phyloP scores from a whole-genome alignment of 345 rosid genomes.

The Trapa incisa region DNA sequence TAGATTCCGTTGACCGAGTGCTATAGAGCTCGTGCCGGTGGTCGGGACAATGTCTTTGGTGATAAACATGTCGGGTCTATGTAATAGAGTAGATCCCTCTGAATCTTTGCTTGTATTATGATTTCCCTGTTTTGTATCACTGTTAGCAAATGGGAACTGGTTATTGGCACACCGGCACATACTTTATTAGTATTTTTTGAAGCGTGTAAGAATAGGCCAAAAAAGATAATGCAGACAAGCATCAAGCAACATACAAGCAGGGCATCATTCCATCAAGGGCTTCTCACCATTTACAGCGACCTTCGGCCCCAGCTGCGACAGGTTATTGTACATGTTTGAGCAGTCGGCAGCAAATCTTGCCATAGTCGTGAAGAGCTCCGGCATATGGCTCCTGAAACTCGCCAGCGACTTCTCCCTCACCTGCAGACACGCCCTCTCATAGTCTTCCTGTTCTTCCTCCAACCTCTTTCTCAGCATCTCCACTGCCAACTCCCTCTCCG shows the following conservation, averaged over 20 bases:
- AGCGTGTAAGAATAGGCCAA: too few species aligned
- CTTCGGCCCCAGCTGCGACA: slow-evolving; percentile 10
- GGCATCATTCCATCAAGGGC: background rate
- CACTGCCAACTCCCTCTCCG: slow-evolving; percentile 38
- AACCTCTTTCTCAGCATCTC: slow-evolving; percentile 35
- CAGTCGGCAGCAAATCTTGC: slow-evolving; percentile 33
- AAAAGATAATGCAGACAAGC: too few species aligned
- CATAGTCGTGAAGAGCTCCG: slow-evolving; percentile 61
- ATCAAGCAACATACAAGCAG: background rate
- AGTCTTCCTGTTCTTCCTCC: slow-evolving; percentile 59
- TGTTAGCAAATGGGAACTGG: too few species aligned
- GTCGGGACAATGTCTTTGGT: too few species aligned
- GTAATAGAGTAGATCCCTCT: too few species aligned
- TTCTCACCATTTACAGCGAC: background rate
- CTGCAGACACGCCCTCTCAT: slow-evolving; percentile 40
- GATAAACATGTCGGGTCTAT: too few species aligned
- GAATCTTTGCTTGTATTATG: too few species aligned
- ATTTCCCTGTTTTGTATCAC: too few species aligned
- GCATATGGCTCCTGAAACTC: slow-evolving; percentile 56
- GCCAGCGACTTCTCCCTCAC: slow-evolving; percentile 73
- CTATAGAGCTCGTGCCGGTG: too few species aligned
- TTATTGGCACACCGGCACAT: too few species aligned
- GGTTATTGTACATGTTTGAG: slow-evolving; percentile 32
- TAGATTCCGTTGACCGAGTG: background rate
- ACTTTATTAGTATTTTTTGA: too few species aligned